Percentiles rank a stretch among this genome's conserved stretches.
Conservation (phyloP, 2,329 filamentous ascomycete species). For the Aspergillus candidus region DNA sequence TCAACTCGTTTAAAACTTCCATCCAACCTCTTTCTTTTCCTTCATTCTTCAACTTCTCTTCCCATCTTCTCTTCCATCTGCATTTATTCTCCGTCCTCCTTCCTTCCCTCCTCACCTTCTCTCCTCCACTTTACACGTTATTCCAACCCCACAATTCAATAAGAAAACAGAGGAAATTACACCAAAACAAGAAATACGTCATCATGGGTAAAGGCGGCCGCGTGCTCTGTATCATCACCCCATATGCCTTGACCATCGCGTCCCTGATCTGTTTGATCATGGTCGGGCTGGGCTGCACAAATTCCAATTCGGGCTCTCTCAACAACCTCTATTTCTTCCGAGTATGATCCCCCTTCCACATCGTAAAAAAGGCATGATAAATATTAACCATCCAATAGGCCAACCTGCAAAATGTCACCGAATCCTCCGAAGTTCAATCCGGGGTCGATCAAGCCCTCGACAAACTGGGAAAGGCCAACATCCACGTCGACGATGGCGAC, state of each 20-base stretch:
- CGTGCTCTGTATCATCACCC: conserved; percentile 79
- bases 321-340: conserved; percentile 53
- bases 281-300: conserved; percentile 53
- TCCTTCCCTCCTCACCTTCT: conserved; percentile 4
- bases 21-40: background rate
- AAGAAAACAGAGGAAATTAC: conserved; percentile 1
- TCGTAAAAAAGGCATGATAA: background rate
- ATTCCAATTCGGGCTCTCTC: conserved; percentile 42
- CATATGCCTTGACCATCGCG: conserved; percentile 72
- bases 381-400: conserved; percentile 33
- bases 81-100: background rate
- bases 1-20: too few species aligned
- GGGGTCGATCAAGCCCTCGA: conserved; percentile 28
- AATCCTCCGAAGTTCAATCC: conserved; percentile 35
- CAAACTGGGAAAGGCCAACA: conserved; percentile 18
- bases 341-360: conserved; percentile 24
- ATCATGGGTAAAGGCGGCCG: conserved; percentile 68
- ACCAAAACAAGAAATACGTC: conserved; percentile 3
- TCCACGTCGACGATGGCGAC: conserved; percentile 33
- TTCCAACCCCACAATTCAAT: background rate
- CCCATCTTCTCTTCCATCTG: background rate
- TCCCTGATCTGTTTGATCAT: conserved; percentile 63
- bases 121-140: background rate
- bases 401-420: conserved; percentile 56
- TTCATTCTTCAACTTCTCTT: conserved; percentile 4